Evolutionary conservation across 139 green algal genomes (phyloP).

Genomic region (Closterium sp.): DNA sequence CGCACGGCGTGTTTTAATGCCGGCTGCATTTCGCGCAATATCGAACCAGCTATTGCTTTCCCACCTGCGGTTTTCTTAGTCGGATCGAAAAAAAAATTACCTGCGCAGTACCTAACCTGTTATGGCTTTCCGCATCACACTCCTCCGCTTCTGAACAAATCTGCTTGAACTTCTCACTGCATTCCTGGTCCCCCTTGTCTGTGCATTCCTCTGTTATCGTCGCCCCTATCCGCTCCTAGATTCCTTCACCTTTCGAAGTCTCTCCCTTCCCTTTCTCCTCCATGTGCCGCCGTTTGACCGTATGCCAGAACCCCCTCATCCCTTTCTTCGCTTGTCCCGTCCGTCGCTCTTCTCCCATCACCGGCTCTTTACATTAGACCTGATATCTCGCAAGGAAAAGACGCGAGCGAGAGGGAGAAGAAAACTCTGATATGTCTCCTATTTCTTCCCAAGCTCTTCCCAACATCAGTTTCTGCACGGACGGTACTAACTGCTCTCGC

Average conservation of each 20-base stretch:
- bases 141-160: too few species aligned
- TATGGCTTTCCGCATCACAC: too few species aligned
- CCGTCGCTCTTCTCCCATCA: not conserved
- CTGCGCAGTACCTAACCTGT: not conserved
- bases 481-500: conserved; percentile 79
- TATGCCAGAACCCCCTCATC: not conserved
- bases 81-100: too few species aligned
- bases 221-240: not conserved
- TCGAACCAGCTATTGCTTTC: conserved; percentile 57
- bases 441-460: too few species aligned
- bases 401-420: too few species aligned
- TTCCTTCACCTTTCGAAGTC: not conserved
- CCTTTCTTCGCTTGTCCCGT: not conserved
- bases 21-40: conserved; percentile 95
- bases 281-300: too few species aligned
- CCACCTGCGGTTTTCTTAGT: not conserved
- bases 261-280: too few species aligned
- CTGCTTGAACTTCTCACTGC: not conserved
- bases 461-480: conserved; percentile 86
- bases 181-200: not conserved
- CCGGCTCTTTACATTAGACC: too few species aligned
- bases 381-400: too few species aligned
- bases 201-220: not conserved
- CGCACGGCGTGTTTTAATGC: conserved; percentile 96
- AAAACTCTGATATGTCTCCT: too few species aligned